Evolutionary conservation across 257 asterid genomes (phyloP), one percentile per base, ranked within the genome.

Genomic region (Rehmannia glutinosa): DNA sequence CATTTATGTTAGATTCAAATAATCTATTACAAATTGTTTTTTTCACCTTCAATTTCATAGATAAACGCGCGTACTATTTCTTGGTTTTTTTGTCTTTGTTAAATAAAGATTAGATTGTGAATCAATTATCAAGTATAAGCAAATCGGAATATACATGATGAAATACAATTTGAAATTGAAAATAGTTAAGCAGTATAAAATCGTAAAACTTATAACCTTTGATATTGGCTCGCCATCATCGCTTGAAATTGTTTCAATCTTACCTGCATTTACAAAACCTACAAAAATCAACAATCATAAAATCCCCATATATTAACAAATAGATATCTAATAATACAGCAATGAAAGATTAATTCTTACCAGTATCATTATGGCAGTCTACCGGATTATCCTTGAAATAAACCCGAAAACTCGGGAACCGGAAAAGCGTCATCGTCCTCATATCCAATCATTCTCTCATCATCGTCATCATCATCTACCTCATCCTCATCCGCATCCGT

Each of bases 331-430:
- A 53, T 12, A 53, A 53, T 12, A 25, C n/a, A 35, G 9, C 32
- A 20, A 51, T 1, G 19, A 11, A 2, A 41, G 1, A 32, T 2
- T n/a, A n/a, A 30, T 33, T 10, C 47, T 66, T 28, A 54, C 61
- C 75, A 20, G 5, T 64, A 41, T n/a, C 62, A 35, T 38, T 38
- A 20, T 20, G 15, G 39, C 66, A 45, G 36, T 73, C 75, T 30
- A 12, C 42, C 7, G 19, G 62, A 13, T 73, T 59, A 38, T 78
- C 81, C 17, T 11, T 28, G 49, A 76, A 79, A 49, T 74, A 85
- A 10, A 83, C 70, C 24, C 84, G 76, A 53, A 85, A 85, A 65
- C 92, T 85, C 5, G 89, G 92, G 0, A 89, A 86, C 78, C 0
- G 78, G 72, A 41, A 41, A 66, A n/a, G 42, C 68, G 11, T 64